A percentile compares a stretch with the other conserved stretches of the same genome.
These are phyloP conservation scores for Elongisporangium anandrum DNA, from an alignment of 352 stramenopile species.

Conservation along the genomic window DNA sequence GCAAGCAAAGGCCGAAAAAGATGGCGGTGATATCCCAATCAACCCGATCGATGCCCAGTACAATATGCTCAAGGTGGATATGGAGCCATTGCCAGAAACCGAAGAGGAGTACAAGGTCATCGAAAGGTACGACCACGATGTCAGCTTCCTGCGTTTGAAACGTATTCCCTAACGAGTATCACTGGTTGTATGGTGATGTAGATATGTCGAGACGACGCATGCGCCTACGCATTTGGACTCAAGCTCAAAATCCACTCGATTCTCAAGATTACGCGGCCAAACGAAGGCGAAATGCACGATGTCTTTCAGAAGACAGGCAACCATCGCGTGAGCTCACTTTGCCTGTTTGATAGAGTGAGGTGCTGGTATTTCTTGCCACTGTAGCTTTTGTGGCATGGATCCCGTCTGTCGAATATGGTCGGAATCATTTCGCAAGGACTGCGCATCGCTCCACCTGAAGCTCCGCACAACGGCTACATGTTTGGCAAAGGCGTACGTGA, in stretches of 20 bases:
- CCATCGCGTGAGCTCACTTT: slow-evolving; percentile 46
- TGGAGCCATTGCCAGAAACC: slow-evolving; percentile 31
- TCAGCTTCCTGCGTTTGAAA: background rate
- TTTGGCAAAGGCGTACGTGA: slow-evolving; percentile 62
- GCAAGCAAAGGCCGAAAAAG: slow-evolving; percentile 7
- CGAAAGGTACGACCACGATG: slow-evolving; percentile 20
- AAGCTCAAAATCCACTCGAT: slow-evolving; percentile 46
- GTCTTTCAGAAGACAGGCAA: slow-evolving; percentile 43
- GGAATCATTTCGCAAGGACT: slow-evolving; percentile 68
- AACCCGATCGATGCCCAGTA: slow-evolving; percentile 57
- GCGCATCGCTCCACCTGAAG: slow-evolving; percentile 61
- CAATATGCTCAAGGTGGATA: slow-evolving; percentile 36
- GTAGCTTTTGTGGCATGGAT: slow-evolving; percentile 59
- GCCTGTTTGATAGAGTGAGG: too few species aligned
- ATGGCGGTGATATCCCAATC: background rate
- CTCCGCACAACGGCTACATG: slow-evolving; percentile 53
- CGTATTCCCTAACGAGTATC: slow-evolving; percentile 1
- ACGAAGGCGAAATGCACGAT: slow-evolving; percentile 34
- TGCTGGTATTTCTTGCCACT: background rate
- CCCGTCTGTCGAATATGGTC: slow-evolving; percentile 54
- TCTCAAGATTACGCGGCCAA: slow-evolving; percentile 37
- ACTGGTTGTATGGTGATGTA: slow-evolving; percentile 4
- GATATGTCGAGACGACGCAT: slow-evolving; percentile 52
- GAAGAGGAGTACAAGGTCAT: slow-evolving; percentile 52
- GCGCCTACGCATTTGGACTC: slow-evolving; percentile 24